These are phyloP conservation scores for Aureobasidium vineae DNA, from an alignment of 2,329 filamentous ascomycete species.

Conservation along the genomic window DNA sequence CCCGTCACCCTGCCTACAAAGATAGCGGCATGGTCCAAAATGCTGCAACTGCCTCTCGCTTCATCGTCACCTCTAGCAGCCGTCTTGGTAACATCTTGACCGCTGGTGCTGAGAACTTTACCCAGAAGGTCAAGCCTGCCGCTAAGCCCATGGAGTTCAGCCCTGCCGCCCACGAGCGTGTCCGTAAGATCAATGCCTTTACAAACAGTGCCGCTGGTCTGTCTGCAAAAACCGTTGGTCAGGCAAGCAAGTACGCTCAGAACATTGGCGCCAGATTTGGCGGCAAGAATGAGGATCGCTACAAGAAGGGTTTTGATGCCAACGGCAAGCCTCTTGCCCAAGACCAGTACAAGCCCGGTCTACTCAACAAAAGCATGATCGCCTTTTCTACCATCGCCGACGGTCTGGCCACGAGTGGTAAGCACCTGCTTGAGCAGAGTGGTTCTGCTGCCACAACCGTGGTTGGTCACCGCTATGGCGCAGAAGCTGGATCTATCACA, in stretches of 20 bases:
- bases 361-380: slow-evolving; percentile 95
- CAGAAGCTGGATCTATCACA: slow-evolving; percentile 77
- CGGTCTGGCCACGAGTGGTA: slow-evolving; percentile 84
- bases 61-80: slow-evolving; percentile 85
- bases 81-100: slow-evolving; percentile 76
- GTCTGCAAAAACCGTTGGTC: slow-evolving; percentile 81
- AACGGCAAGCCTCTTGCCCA: slow-evolving; percentile 59
- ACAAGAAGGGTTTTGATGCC: slow-evolving; percentile 63
- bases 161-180: slow-evolving; percentile 76
- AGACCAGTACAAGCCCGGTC: slow-evolving; percentile 75
- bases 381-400: slow-evolving; percentile 94
- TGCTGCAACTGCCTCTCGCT: slow-evolving; percentile 80
- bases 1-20: slow-evolving; percentile 87
- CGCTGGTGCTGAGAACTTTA: slow-evolving; percentile 74
- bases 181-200: slow-evolving; percentile 86
- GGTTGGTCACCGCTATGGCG: slow-evolving; percentile 84
- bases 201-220: slow-evolving; percentile 75
- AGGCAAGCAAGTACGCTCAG: slow-evolving; percentile 80
- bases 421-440: slow-evolving; percentile 70
- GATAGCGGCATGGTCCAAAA: slow-evolving; percentile 83
- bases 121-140: slow-evolving; percentile 73
- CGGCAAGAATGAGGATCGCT: slow-evolving; percentile 56
- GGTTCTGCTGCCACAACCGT: slow-evolving; percentile 79
- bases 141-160: slow-evolving; percentile 83
- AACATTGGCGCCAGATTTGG: slow-evolving; percentile 78